Conservation (phyloP, 1,139 yeast genomes). For the Sugiyamaella castrensis region DNA sequence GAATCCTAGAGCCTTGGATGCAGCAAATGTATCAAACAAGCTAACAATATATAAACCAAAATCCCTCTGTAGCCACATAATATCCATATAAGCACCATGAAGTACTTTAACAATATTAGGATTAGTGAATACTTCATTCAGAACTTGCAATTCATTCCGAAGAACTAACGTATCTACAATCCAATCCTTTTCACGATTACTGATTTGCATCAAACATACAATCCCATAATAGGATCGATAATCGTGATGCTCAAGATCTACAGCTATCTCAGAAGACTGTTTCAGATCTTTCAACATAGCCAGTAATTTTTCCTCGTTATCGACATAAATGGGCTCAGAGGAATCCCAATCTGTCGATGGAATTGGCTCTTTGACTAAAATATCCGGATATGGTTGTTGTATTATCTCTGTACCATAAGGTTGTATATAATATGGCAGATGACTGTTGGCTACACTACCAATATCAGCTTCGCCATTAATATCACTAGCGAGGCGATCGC, state of each 20-base stretch:
- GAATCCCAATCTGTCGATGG: conserved; percentile 67
- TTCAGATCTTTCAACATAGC: conserved; percentile 55
- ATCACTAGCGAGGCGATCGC: conserved; percentile 1
- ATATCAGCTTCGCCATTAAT: too few species aligned
- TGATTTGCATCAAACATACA: conserved; percentile 91
- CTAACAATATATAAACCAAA: conserved; percentile 88
- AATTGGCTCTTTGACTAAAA: conserved; percentile 48
- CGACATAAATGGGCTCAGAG: conserved; percentile 66
- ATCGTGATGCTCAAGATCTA: conserved; percentile 98
- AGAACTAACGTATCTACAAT: conserved; percentile 74
- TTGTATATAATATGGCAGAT: conserved; percentile 59
- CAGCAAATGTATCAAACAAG: conserved; percentile 89
- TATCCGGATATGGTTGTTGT: conserved; percentile 64
- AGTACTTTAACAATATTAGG: conserved; percentile 81
- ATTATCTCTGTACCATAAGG: conserved; percentile 82
- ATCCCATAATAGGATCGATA: conserved; percentile 85
- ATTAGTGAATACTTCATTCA: conserved; percentile 76
- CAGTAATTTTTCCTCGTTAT: conserved; percentile 50
- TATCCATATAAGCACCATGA: conserved; percentile 97
- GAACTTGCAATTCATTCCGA: conserved; percentile 62
- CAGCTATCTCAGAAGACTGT: conserved; percentile 65
- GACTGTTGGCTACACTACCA: too few species aligned
- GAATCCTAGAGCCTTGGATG: conserved; percentile 72
- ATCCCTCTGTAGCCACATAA: conserved; percentile 95
- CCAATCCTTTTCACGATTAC: conserved; percentile 78